Conservation (phyloP, 148 eudicot species). For the Spergularia bocconei region DNA sequence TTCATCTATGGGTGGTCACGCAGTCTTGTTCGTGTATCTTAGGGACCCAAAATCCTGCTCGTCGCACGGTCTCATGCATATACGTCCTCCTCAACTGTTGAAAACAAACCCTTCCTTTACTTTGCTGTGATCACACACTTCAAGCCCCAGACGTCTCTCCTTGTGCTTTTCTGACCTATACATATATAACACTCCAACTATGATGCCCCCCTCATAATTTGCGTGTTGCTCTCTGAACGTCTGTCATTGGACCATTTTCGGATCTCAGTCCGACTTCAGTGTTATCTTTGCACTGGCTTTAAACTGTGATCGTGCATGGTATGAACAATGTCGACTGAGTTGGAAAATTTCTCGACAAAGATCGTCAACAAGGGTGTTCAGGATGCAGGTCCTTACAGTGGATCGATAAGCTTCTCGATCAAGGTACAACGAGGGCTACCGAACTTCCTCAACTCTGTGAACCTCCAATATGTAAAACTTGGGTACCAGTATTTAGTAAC, state of each 20-base stretch:
- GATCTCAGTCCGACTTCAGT: no score
- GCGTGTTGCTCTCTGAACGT: neutral
- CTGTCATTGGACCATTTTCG: no score
- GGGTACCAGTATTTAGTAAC: conserved; percentile 58
- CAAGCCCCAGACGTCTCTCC: conserved; percentile 18
- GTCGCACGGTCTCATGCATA: conserved; percentile 26
- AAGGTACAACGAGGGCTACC: conserved; percentile 60
- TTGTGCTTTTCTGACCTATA: neutral
- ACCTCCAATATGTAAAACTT: conserved; percentile 58
- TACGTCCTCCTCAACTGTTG: conserved; percentile 2
- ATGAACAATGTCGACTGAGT: conserved; percentile 29
- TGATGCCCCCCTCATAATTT: neutral
- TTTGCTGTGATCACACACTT: neutral
- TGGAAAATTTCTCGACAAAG: conserved; percentile 49
- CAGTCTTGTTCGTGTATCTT: no score
- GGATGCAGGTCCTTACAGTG: conserved; percentile 49
- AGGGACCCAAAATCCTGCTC: conserved; percentile 18
- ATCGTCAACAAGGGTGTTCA: conserved; percentile 57
- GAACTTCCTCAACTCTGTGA: conserved; percentile 53
- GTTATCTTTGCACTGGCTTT: no score
- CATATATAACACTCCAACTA: neutral
- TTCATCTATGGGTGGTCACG: no score
- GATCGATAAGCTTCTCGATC: conserved; percentile 54
- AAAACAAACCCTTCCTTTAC: conserved; percentile 15
- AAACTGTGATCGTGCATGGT: neutral